A percentile compares a stretch with the other conserved stretches of the same genome.
Conservation (phyloP, 495 filamentous ascomycete genomes). For the Opeltia flavorubescens region DNA sequence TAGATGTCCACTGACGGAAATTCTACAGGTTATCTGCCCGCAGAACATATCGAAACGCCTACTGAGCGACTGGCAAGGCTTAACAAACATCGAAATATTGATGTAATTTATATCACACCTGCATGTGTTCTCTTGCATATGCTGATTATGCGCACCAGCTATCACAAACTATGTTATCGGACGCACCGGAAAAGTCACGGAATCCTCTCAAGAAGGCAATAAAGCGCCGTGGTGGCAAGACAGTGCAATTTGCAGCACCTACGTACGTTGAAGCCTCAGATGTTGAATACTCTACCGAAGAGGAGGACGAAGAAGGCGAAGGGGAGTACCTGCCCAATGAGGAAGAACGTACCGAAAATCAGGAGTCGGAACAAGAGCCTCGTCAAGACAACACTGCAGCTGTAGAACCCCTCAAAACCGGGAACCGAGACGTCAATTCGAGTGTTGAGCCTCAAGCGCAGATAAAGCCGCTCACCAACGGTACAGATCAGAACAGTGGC, state of each 20-base stretch:
- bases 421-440: constrained; percentile 5
- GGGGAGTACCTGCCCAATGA: constrained; percentile 25
- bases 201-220: constrained; percentile 85
- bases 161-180: constrained; percentile 85
- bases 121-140: background rate
- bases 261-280: constrained; percentile 89
- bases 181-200: constrained; percentile 76
- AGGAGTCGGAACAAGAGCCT: constrained; percentile 13
- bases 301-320: constrained; percentile 54
- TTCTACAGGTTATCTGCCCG: constrained; percentile 72
- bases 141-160: constrained; percentile 35
- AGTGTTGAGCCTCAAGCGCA: constrained; percentile 5
- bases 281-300: constrained; percentile 78
- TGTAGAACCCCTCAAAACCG: constrained; percentile 32
- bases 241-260: constrained; percentile 71
- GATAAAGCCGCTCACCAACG: constrained; percentile 5
- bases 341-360: constrained; percentile 19
- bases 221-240: constrained; percentile 74
- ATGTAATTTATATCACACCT: constrained; percentile 42
- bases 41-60: constrained; percentile 97
- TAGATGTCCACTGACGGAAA: constrained; percentile 3
- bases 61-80: constrained; percentile 84
- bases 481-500: constrained; percentile 20
- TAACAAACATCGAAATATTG: constrained; percentile 97
- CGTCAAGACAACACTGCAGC: constrained; percentile 27